phyloP scores from a whole-genome alignment of 2,329 filamentous ascomycete species.

The Karstenula rhodostoma region DNA sequence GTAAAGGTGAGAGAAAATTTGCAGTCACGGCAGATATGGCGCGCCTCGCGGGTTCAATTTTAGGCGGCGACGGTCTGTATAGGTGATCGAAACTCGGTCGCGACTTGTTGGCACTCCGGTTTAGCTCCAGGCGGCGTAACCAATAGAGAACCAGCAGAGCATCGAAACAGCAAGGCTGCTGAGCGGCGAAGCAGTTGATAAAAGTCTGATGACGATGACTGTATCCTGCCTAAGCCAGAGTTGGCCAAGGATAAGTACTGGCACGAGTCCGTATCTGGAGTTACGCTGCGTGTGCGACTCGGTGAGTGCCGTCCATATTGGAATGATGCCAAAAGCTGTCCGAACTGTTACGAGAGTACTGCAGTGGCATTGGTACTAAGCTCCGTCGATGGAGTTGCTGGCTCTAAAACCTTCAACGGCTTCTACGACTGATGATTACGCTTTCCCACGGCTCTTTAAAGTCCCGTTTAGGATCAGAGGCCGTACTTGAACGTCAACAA shows the following conservation, averaged over 20 bases:
- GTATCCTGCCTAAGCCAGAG: neutral
- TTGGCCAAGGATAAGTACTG: neutral
- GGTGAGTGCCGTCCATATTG: neutral
- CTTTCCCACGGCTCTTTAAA: no score
- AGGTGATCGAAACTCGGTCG: neutral
- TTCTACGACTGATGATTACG: no score
- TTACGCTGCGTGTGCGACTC: neutral
- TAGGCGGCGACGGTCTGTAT: neutral
- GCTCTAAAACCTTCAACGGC: no score
- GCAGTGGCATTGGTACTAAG: neutral
- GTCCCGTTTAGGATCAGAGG: no score
- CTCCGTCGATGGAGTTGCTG: no score
- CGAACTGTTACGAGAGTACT: neutral
- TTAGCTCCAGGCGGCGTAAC: neutral
- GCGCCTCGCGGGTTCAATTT: neutral
- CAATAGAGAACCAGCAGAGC: neutral
- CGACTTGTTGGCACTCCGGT: neutral
- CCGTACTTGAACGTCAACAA: no score
- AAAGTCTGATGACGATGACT: neutral
- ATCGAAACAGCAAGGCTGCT: neutral
- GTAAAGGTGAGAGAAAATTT: slow-evolving; percentile 4
- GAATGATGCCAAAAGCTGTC: neutral
- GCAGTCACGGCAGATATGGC: neutral
- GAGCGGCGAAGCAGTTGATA: neutral
- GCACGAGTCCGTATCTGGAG: neutral